phyloP scores from a whole-genome alignment of 139 green algal species.

The Tetradesmus obliquus region DNA sequence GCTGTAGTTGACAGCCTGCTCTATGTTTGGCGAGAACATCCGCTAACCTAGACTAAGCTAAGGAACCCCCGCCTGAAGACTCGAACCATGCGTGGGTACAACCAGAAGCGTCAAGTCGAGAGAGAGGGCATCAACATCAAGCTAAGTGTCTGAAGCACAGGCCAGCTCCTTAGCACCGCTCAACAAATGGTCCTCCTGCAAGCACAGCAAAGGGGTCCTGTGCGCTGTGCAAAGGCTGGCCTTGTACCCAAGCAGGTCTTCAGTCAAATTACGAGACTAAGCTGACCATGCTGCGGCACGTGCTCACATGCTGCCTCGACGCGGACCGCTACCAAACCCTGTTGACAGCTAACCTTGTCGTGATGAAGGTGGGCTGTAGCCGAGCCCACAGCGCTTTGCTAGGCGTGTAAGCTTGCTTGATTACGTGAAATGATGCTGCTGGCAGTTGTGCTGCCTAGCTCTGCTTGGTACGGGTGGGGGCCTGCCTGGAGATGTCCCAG shows the following conservation, averaged over 20 bases:
- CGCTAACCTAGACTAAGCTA: background rate
- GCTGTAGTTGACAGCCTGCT: background rate
- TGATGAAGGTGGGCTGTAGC: background rate
- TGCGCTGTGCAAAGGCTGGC: background rate
- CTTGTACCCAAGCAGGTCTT: background rate
- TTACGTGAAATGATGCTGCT: background rate
- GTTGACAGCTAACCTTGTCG: background rate
- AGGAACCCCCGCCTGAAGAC: conserved; percentile 1
- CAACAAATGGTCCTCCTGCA: background rate
- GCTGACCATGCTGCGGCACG: background rate
- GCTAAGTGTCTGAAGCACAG: background rate
- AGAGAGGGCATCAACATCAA: background rate
- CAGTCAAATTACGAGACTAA: background rate
- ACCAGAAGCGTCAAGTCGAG: background rate
- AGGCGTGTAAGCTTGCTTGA: background rate
- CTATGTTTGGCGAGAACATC: conserved; percentile 39
- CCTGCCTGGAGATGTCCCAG: too few species aligned
- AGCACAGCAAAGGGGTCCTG: background rate
- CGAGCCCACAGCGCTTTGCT: background rate
- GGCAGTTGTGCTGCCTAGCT: background rate
- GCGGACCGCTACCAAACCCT: background rate
- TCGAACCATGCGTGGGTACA: background rate
- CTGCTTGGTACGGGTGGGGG: too few species aligned
- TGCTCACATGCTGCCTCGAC: background rate
- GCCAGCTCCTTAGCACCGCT: background rate